These are phyloP conservation scores for Apiotrichum sp. DNA, from an alignment of 1,284 basidiomycete genomes.

Conservation along the genomic window DNA sequence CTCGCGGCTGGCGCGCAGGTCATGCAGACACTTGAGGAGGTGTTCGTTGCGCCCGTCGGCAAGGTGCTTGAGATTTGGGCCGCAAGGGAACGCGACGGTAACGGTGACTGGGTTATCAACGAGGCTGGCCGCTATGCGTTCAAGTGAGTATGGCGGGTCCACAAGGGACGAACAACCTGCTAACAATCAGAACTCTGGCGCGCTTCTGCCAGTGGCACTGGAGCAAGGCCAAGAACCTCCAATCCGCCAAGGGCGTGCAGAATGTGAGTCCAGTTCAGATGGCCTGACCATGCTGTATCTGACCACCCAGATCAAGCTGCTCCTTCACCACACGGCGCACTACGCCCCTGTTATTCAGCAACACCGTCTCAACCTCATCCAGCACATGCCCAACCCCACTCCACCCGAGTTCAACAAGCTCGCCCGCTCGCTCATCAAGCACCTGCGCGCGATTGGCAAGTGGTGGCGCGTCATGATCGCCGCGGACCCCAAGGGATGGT, in stretches of 20 bases:
- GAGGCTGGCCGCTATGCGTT: slow-evolving; percentile 46
- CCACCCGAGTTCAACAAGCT: slow-evolving; percentile 23
- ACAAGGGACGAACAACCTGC: not conserved
- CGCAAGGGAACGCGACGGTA: slow-evolving; percentile 24
- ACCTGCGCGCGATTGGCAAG: slow-evolving; percentile 44
- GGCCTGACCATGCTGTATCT: not conserved
- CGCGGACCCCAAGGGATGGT: slow-evolving; percentile 44
- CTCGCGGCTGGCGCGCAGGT: slow-evolving; percentile 38
- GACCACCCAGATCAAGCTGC: slow-evolving; percentile 25
- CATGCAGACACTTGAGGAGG: slow-evolving; percentile 37
- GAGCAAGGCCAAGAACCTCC: slow-evolving; percentile 38
- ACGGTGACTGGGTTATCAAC: slow-evolving; percentile 34
- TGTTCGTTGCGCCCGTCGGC: slow-evolving; percentile 31
- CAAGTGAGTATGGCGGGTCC: slow-evolving; percentile 31
- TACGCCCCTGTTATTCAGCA: slow-evolving; percentile 40
- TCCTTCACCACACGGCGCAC: slow-evolving; percentile 38
- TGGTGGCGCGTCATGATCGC: slow-evolving; percentile 45
- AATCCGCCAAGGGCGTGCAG: slow-evolving; percentile 27
- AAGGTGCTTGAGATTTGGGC: slow-evolving; percentile 37
- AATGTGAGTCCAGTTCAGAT: slow-evolving; percentile 21
- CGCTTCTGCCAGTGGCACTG: slow-evolving; percentile 43
- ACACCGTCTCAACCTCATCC: slow-evolving; percentile 32
- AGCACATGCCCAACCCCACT: slow-evolving; percentile 11
- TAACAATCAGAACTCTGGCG: slow-evolving; percentile 33
- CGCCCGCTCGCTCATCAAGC: slow-evolving; percentile 35